A percentile compares a stretch with the other conserved stretches of the same genome.
phyloP scores from a whole-genome alignment of 1,284 basidiomycete genomes.

The Apiotrichum siamense region DNA sequence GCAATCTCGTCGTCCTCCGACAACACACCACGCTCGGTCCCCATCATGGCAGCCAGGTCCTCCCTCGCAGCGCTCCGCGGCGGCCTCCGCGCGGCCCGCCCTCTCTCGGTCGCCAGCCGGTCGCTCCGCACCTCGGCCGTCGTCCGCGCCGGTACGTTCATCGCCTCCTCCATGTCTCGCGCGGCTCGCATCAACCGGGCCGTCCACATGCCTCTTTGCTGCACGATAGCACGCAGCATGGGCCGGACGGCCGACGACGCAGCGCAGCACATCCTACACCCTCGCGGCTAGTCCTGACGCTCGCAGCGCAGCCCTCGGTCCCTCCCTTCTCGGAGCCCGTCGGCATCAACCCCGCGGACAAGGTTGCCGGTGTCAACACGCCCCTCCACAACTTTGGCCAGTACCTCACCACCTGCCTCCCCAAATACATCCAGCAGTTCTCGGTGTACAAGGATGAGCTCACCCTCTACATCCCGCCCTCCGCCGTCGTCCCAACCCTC shows the following conservation, averaged over 20 bases:
- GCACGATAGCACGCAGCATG: neutral
- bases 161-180: too few species aligned
- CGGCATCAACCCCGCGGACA: conserved; percentile 72
- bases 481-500: conserved; percentile 75
- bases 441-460: conserved; percentile 97
- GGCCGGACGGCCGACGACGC: too few species aligned
- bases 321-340: conserved; percentile 80
- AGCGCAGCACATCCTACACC: too few species aligned
- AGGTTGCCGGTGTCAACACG: conserved; percentile 64
- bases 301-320: conserved; percentile 47
- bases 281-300: too few species aligned
- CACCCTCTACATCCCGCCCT: conserved; percentile 70
- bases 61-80: conserved; percentile 24
- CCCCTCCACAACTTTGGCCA: conserved; percentile 82
- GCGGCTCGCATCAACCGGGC: too few species aligned
- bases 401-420: conserved; percentile 81
- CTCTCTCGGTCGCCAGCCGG: conserved; percentile 16
- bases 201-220: neutral
- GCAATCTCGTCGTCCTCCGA: neutral
- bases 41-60: conserved; percentile 33
- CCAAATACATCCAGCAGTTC: conserved; percentile 94
- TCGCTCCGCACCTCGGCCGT: conserved; percentile 25
- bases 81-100: conserved; percentile 11
- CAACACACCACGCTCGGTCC: conserved; percentile 1
- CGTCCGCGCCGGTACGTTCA: conserved; percentile 28